phyloP scores from a whole-genome alignment of 352 stramenopile species.

The Pseudoperonospora humuli region DNA sequence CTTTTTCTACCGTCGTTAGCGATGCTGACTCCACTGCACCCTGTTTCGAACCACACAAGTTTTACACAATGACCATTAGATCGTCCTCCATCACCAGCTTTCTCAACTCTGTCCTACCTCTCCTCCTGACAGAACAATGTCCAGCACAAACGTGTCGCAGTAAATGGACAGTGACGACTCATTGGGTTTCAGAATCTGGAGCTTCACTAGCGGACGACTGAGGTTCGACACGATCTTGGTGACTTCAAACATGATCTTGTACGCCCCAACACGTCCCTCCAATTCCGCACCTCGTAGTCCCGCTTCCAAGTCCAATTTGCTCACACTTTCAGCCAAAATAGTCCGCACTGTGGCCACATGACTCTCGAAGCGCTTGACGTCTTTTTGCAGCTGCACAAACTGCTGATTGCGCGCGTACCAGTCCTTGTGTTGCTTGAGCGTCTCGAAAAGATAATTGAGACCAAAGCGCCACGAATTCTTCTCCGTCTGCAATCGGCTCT shows the following conservation, averaged over 20 bases:
- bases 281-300: slow-evolving; percentile 78
- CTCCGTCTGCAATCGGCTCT: slow-evolving; percentile 61
- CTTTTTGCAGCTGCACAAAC: slow-evolving; percentile 80
- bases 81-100: slow-evolving; percentile 19
- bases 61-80: not conserved
- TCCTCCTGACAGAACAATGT: slow-evolving; percentile 70
- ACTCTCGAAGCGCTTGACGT: slow-evolving; percentile 68
- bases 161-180: slow-evolving; percentile 82
- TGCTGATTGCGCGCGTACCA: slow-evolving; percentile 86
- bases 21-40: slow-evolving; percentile 71
- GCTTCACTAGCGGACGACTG: slow-evolving; percentile 76
- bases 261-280: slow-evolving; percentile 74
- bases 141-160: slow-evolving; percentile 84
- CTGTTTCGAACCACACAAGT: slow-evolving; percentile 14
- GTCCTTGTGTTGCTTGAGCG: slow-evolving; percentile 84
- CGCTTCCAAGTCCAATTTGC: slow-evolving; percentile 76
- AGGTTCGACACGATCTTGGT: slow-evolving; percentile 83
- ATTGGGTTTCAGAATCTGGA: slow-evolving; percentile 83
- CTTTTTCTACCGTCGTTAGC: slow-evolving; percentile 78
- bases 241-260: slow-evolving; percentile 87
- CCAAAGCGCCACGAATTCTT: slow-evolving; percentile 86
- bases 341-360: slow-evolving; percentile 65
- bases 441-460: slow-evolving; percentile 86
- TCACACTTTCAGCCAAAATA: slow-evolving; percentile 74
- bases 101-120: slow-evolving; percentile 53